Evolutionary conservation across 257 asterid genomes (phyloP), one percentile per base, ranked within the genome.

Genomic region (Haberlea rhodopensis): DNA sequence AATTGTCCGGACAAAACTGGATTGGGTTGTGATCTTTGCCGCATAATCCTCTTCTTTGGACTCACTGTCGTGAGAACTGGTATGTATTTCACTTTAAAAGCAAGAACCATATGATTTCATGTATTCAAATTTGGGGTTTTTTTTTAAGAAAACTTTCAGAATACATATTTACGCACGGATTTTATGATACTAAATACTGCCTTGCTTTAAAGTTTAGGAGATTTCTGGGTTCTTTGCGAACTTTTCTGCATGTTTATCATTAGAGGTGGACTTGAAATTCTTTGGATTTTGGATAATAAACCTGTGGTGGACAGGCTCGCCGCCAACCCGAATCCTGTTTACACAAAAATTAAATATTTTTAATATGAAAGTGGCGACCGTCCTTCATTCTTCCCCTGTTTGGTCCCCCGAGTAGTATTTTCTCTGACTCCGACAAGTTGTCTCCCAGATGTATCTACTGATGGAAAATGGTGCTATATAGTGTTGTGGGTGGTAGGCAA

Each of bases 1-100:
- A 91, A 84, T 69, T 91, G 97, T 22, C 96, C 96, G 0, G 97
- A 88, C 73, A 91, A 88, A 75, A 91, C 95, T 76, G 96, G 97
- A 1, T 61, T 91, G 72, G 96, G 96, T 1, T 86, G 83, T 65
- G 97, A 91, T 83, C 94, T 91, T 68, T 91, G 94, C 78, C 89
- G 95, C 58, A 81, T 91, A 67, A 83, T 91, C 54, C 95, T 91
- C 79, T 86, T 78, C 84, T 91, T 91, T 74, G 86, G 95, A 8
- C 89, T 91, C 70, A 73, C 82, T 69, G 76, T 88, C 40, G 88
- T 77, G 65, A 75, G 95, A 80, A 88, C 76, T 71, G 96, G 96
- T 90, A 80, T 51, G 80, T 25, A 0, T 24, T 34, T 58, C 40
- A 15, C 48, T 58, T n/a, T 49, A 49, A 16, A 18, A 16, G 63